phyloP scores from a whole-genome alignment of 2,329 filamentous ascomycete species.

The Emergomyces orientalis region DNA sequence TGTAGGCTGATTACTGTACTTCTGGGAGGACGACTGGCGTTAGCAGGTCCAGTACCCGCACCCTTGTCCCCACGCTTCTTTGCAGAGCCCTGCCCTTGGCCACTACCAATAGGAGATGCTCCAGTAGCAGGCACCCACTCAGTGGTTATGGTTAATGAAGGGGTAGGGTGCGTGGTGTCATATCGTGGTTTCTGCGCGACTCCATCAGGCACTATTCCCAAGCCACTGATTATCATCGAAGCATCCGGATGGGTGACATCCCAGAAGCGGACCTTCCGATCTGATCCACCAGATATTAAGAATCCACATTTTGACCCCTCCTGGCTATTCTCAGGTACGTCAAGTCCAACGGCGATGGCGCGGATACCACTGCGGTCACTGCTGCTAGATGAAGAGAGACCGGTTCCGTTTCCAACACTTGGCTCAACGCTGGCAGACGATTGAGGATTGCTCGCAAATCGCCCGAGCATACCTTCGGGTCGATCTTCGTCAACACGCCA shows the following conservation, averaged over 20 bases:
- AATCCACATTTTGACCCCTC: conserved; percentile 61
- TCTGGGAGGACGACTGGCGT: conserved; percentile 47
- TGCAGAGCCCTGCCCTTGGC: conserved; percentile 23
- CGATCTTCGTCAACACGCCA: conserved; percentile 87
- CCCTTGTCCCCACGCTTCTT: conserved; percentile 32
- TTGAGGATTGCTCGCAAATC: conserved; percentile 54
- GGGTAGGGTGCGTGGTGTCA: conserved; percentile 52
- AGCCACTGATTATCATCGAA: conserved; percentile 71
- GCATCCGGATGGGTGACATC: conserved; percentile 69
- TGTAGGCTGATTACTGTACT: conserved; percentile 79
- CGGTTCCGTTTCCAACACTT: conserved; percentile 41
- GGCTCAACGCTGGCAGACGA: conserved; percentile 52
- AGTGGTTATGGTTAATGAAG: conserved; percentile 55
- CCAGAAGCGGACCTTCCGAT: conserved; percentile 91
- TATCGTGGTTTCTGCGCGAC: conserved; percentile 56
- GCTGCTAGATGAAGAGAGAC: conserved; percentile 3
- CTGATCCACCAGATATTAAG: conserved; percentile 76
- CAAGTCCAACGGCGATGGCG: conserved; percentile 63
- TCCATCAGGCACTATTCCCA: conserved; percentile 55
- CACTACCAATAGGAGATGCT: conserved; percentile 21
- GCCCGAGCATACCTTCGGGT: conserved; percentile 73
- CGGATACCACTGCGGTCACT: conserved; percentile 49
- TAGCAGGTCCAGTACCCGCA: conserved; percentile 19
- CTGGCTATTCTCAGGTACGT: conserved; percentile 56
- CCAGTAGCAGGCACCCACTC: conserved; percentile 48